Evolutionary conservation across 345 rosid genomes (phyloP).

Genomic region (Hibiscus tridactylites): DNA sequence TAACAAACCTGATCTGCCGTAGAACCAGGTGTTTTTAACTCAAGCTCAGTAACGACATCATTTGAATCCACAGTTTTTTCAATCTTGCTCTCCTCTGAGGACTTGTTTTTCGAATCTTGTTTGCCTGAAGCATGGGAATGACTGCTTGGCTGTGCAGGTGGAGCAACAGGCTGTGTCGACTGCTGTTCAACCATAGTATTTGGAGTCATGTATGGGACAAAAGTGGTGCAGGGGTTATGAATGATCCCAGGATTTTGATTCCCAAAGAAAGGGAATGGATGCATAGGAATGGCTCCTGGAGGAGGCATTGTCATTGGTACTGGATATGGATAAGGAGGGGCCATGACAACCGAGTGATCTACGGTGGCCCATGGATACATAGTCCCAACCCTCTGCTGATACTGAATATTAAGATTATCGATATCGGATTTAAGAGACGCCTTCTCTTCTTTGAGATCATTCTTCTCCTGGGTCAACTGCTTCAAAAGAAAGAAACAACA

Average conservation of each 20-base stretch:
- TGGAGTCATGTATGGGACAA: conserved; percentile 60
- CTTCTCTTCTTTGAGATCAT: conserved; percentile 85
- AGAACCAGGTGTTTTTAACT: conserved; percentile 84
- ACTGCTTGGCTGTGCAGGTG: conserved; percentile 28
- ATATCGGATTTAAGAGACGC: conserved; percentile 62
- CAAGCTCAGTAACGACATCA: conserved; percentile 69
- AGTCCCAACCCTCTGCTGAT: conserved; percentile 69
- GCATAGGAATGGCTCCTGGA: conserved; percentile 65
- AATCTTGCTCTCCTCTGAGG: conserved; percentile 46
- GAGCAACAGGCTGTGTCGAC: conserved; percentile 35
- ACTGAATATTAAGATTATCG: conserved; percentile 62
- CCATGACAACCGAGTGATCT: conserved; percentile 72
- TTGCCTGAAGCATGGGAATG: conserved; percentile 31
- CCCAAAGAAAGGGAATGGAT: conserved; percentile 66
- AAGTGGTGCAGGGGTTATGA: conserved; percentile 57
- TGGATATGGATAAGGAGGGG: conserved; percentile 61
- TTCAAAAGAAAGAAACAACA: background rate
- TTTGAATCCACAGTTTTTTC: conserved; percentile 52
- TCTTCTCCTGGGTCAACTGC: conserved; percentile 83
- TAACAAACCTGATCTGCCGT: conserved; percentile 55
- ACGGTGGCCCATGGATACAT: conserved; percentile 57
- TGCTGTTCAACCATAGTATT: conserved; percentile 52
- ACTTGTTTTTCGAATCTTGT: conserved; percentile 42
- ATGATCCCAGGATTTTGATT: conserved; percentile 63
- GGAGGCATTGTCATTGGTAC: conserved; percentile 73